Evolutionary conservation across 1,284 basidiomycete species (phyloP).

Genomic region (Xerocomus nothofagi): DNA sequence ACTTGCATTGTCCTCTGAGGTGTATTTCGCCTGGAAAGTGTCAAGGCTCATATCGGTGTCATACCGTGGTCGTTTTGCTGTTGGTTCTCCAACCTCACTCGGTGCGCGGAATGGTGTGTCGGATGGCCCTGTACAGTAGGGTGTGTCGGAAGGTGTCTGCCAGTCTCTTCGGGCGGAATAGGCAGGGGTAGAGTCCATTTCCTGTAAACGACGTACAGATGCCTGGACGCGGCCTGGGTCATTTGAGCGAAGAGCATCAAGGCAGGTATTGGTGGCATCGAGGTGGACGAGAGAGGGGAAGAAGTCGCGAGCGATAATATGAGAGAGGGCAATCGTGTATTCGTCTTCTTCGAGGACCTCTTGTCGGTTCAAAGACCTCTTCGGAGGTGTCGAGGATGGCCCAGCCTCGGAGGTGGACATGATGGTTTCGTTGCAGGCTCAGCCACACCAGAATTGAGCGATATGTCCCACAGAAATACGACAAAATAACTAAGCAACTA

Average conservation of each 20-base stretch:
- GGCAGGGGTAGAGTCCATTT: conserved; percentile 55
- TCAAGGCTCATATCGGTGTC: conserved; percentile 71
- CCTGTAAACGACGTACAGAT: conserved; percentile 71
- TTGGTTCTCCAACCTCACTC: conserved; percentile 37
- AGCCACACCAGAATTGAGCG: conserved; percentile 12
- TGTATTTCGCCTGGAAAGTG: conserved; percentile 85
- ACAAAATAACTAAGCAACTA: conserved; percentile 19
- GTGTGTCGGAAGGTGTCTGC: conserved; percentile 65
- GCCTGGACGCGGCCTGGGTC: conserved; percentile 74
- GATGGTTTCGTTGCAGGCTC: conserved; percentile 4
- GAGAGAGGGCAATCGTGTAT: conserved; percentile 89
- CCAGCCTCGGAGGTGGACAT: conserved; percentile 28
- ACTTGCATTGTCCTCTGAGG: conserved; percentile 93
- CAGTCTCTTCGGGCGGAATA: conserved; percentile 37
- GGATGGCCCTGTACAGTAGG: conserved; percentile 57
- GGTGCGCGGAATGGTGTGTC: conserved; percentile 65
- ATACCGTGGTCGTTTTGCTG: conserved; percentile 56
- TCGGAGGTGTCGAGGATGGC: conserved; percentile 20
- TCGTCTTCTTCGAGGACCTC: conserved; percentile 90
- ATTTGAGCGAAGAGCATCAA: conserved; percentile 72
- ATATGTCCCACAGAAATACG: conserved; percentile 12
- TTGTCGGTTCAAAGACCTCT: conserved; percentile 67
- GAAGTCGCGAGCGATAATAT: conserved; percentile 96
- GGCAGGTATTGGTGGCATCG: conserved; percentile 83
- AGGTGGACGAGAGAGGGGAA: conserved; percentile 90